phyloP scores from a whole-genome alignment of 1,284 basidiomycete species.

The Ustilago bromivora region DNA sequence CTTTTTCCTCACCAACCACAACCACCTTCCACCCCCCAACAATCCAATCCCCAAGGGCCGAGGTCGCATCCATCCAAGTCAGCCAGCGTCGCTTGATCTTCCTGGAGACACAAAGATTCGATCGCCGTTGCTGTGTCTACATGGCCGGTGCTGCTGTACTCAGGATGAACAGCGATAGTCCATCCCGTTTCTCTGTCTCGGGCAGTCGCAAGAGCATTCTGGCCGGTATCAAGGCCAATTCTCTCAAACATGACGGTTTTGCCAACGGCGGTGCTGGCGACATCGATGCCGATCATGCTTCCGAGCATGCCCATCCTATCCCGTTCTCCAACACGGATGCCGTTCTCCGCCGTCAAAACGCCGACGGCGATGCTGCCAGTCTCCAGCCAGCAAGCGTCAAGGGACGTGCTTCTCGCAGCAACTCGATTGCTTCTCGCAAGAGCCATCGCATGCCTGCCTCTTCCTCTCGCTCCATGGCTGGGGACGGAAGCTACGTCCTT shows the following conservation, averaged over 20 bases:
- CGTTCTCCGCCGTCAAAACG: constrained; percentile 29
- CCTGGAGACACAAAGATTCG: too few species aligned
- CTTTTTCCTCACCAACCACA: too few species aligned
- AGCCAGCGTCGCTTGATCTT: too few species aligned
- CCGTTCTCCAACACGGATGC: constrained; percentile 55
- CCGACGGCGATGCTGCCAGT: constrained; percentile 16
- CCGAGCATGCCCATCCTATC: constrained; percentile 23
- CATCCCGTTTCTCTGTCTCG: constrained; percentile 20
- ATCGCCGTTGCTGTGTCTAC: neutral
- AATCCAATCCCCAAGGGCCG: too few species aligned
- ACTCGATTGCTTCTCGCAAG: constrained; percentile 25
- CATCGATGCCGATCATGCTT: constrained; percentile 19
- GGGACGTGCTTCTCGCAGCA: constrained; percentile 24
- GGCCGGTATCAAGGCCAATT: constrained; percentile 37
- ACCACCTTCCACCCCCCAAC: too few species aligned
- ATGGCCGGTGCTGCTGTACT: constrained; percentile 50
- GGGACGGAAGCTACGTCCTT: constrained; percentile 2
- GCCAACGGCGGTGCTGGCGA: neutral
- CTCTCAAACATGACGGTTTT: constrained; percentile 4
- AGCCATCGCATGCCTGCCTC: constrained; percentile 8
- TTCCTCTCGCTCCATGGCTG: constrained; percentile 13
- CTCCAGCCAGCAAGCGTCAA: constrained; percentile 15
- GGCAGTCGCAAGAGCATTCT: constrained; percentile 47
- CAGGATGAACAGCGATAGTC: constrained; percentile 33
- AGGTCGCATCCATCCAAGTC: too few species aligned